phyloP scores from a whole-genome alignment of 2,329 filamentous ascomycete genomes.

The Periconia macrospinosa region DNA sequence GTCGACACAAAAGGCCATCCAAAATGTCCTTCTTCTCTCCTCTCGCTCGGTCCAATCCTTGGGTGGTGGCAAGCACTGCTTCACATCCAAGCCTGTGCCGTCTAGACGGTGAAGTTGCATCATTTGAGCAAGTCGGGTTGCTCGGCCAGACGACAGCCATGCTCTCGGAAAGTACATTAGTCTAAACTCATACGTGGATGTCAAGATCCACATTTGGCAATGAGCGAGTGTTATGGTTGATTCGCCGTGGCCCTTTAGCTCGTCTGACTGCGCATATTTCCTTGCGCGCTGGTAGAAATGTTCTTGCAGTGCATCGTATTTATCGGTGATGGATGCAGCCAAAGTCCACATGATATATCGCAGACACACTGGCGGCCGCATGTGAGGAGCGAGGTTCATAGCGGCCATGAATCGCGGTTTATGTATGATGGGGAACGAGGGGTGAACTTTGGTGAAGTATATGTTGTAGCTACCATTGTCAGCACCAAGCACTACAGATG shows the following conservation, averaged over 20 bases:
- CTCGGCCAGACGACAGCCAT: constrained; percentile 87
- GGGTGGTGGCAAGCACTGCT: constrained; percentile 83
- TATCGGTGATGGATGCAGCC: constrained; percentile 82
- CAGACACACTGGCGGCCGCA: constrained; percentile 83
- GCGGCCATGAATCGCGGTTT: constrained; percentile 83
- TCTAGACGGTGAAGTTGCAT: constrained; percentile 89
- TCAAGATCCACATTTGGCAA: constrained; percentile 79
- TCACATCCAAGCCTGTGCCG: constrained; percentile 80
- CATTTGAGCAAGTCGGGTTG: constrained; percentile 84
- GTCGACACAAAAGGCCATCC: constrained; percentile 90
- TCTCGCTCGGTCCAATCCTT: constrained; percentile 94
- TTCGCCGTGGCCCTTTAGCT: constrained; percentile 91
- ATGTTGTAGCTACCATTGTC: constrained; percentile 66
- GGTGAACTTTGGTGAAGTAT: constrained; percentile 89
- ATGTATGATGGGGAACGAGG: constrained; percentile 85
- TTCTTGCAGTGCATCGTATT: constrained; percentile 76
- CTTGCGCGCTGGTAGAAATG: constrained; percentile 88
- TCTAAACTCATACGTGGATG: constrained; percentile 89
- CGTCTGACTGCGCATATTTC: constrained; percentile 87
- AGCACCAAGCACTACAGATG: constrained; percentile 3
- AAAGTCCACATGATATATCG: constrained; percentile 96
- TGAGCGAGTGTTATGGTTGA: constrained; percentile 83
- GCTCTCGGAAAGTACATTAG: constrained; percentile 96
- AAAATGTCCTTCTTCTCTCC: constrained; percentile 89
- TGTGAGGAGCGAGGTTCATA: constrained; percentile 84